Conservation (phyloP, 1,284 basidiomycete species). For the Microbotryum lychnidis-dioicae region DNA sequence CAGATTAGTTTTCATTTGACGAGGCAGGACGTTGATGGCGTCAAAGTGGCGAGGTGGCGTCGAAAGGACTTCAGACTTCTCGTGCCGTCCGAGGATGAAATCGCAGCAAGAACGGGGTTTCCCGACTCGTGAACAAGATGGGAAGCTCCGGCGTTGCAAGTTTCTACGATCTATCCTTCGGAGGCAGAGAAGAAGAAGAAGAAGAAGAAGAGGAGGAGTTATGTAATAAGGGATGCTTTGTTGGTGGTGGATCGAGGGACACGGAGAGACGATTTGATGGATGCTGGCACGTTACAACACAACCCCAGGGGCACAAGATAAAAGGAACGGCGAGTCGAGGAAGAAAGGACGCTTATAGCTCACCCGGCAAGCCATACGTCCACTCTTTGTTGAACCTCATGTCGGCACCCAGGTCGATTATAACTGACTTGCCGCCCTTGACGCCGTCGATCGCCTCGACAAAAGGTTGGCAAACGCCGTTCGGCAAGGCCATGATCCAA, state of each 20-base stretch:
- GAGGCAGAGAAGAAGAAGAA: too few species aligned
- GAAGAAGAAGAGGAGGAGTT: too few species aligned
- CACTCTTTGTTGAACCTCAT: slow-evolving; percentile 89
- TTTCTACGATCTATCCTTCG: too few species aligned
- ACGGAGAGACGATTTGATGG: too few species aligned
- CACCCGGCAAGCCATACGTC: slow-evolving; percentile 98
- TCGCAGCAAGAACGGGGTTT: too few species aligned
- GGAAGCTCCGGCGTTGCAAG: too few species aligned
- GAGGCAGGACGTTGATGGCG: background rate
- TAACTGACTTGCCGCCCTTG: slow-evolving; percentile 56
- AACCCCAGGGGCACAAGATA: too few species aligned
- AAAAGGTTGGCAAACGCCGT: slow-evolving; percentile 93
- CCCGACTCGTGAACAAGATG: too few species aligned
- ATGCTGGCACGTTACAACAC: too few species aligned
- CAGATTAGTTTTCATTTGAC: background rate
- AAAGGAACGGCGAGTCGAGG: slow-evolving; percentile 28
- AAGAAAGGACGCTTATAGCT: slow-evolving; percentile 44
- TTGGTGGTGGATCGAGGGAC: too few species aligned
- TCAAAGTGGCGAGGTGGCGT: background rate
- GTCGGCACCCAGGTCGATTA: slow-evolving; percentile 91
- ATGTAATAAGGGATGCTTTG: too few species aligned
- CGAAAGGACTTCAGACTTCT: background rate
- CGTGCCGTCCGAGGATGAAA: too few species aligned
- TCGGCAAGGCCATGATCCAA: slow-evolving; percentile 97
- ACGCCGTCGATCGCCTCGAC: slow-evolving; percentile 87